Percentiles rank a stretch among this genome's conserved stretches.
These are phyloP conservation scores for Fusarium sp. DNA, from an alignment of 2,329 filamentous ascomycete species.

Conservation along the genomic window DNA sequence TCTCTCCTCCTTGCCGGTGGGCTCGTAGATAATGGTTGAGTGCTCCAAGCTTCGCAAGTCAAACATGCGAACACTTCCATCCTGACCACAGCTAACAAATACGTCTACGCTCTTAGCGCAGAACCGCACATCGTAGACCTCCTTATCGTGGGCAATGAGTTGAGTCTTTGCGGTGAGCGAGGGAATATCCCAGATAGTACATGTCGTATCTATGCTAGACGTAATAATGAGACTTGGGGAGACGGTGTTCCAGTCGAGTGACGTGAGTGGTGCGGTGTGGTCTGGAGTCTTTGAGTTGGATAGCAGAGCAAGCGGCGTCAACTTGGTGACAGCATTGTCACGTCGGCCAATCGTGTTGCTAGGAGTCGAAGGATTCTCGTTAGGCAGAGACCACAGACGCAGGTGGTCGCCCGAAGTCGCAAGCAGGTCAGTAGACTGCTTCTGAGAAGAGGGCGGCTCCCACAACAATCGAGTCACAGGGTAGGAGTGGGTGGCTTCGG, in stretches of 20 bases:
- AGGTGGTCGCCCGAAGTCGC: slow-evolving; percentile 96
- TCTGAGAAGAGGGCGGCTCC: slow-evolving; percentile 95
- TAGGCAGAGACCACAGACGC: slow-evolving; percentile 90
- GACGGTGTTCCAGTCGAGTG: slow-evolving; percentile 97
- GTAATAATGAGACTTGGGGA: slow-evolving; percentile 98
- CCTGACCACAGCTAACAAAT: slow-evolving; percentile 96
- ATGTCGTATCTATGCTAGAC: slow-evolving; percentile 98
- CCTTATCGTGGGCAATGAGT: slow-evolving; percentile 97
- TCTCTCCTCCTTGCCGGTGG: slow-evolving; percentile 84
- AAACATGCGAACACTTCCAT: slow-evolving; percentile 99
- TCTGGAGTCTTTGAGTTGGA: slow-evolving; percentile 99
- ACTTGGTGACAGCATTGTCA: slow-evolving; percentile 75
- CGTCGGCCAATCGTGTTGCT: slow-evolving; percentile 77
- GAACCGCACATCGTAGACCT: slow-evolving; percentile 98
- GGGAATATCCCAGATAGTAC: slow-evolving; percentile 99
- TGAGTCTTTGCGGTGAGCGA: slow-evolving; percentile 98
- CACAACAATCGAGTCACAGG: slow-evolving; percentile 95
- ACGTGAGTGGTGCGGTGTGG: slow-evolving; percentile 95
- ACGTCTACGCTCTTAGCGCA: slow-evolving; percentile 99
- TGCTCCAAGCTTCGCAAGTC: slow-evolving; percentile 96
- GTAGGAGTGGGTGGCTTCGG: slow-evolving; percentile 97
- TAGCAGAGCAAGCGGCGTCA: slow-evolving; percentile 90
- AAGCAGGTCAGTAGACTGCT: slow-evolving; percentile 93
- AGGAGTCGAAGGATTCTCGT: slow-evolving; percentile 66
- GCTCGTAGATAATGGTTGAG: slow-evolving; percentile 99